These are phyloP conservation scores for Forsythia viridissima DNA, from an alignment of 257 asterid genomes.

Conservation along the genomic window DNA sequence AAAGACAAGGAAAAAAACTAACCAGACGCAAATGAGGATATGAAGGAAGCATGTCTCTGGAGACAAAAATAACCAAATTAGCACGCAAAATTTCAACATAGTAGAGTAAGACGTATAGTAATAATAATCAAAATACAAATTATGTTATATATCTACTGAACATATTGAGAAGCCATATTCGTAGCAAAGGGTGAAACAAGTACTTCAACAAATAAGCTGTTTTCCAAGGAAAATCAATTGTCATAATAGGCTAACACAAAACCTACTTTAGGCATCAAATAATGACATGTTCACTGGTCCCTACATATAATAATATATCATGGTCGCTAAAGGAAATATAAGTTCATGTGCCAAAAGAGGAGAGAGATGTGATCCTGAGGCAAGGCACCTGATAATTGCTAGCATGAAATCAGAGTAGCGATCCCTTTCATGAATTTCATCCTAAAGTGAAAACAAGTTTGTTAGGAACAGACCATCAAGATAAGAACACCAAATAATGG, in stretches of 20 bases:
- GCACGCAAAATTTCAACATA: constrained; percentile 11
- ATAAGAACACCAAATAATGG: constrained; percentile 20
- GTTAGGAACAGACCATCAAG: constrained; percentile 21
- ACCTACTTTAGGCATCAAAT: constrained; percentile 4
- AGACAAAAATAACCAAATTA: constrained; percentile 33
- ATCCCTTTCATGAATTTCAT: constrained; percentile 98
- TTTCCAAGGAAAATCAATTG: not conserved
- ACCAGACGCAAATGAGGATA: constrained; percentile 92
- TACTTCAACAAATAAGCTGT: not conserved
- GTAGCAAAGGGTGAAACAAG: constrained; percentile 9
- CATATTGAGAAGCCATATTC: constrained; percentile 1
- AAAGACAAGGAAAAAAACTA: constrained; percentile 33
- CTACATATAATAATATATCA: constrained; percentile 1
- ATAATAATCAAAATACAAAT: constrained; percentile 3
- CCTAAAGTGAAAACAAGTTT: constrained; percentile 48
- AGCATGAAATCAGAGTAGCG: constrained; percentile 96
- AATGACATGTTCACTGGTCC: not conserved
- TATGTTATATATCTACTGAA: not conserved
- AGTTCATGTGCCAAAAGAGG: constrained; percentile 6
- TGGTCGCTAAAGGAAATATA: constrained; percentile 8
- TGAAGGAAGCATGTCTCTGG: constrained; percentile 84
- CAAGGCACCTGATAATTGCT: constrained; percentile 83
- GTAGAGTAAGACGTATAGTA: not conserved
- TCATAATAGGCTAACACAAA: not conserved
- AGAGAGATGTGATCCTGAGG: constrained; percentile 19